Evolutionary conservation across 2,329 filamentous ascomycete genomes (phyloP).

Genomic region (Epichloe hybrida): DNA sequence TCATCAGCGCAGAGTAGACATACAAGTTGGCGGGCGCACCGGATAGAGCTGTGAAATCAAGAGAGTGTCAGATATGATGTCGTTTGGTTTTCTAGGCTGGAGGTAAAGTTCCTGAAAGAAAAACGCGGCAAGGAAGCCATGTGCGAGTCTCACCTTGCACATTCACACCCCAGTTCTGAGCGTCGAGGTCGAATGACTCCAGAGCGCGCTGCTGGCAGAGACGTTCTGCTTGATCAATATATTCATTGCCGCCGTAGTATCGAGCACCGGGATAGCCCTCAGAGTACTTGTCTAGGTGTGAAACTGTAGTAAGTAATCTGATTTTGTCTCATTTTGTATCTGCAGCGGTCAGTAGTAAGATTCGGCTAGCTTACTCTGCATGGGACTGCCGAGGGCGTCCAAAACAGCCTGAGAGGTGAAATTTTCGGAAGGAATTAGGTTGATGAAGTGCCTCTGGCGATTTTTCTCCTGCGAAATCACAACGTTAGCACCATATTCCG

Average conservation of each 20-base stretch:
- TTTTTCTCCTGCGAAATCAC: conserved; percentile 63
- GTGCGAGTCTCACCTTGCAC: conserved; percentile 55
- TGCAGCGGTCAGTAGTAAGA: conserved; percentile 1
- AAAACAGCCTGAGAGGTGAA: conserved; percentile 89
- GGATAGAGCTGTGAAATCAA: conserved; percentile 55
- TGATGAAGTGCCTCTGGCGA: conserved; percentile 96
- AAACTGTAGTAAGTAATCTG: not conserved
- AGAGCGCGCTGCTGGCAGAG: conserved; percentile 84
- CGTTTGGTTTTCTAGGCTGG: not conserved
- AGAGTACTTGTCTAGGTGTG: conserved; percentile 73
- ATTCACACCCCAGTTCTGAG: conserved; percentile 91
- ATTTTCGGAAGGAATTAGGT: conserved; percentile 90
- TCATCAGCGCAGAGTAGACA: conserved; percentile 87
- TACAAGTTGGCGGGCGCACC: conserved; percentile 67
- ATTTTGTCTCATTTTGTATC: not conserved
- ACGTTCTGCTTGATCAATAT: conserved; percentile 81
- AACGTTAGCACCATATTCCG: not conserved
- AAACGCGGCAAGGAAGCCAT: not conserved
- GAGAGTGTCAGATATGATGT: not conserved
- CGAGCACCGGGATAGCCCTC: conserved; percentile 93
- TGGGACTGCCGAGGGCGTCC: conserved; percentile 81
- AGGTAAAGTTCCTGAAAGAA: no score
- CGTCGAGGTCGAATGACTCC: conserved; percentile 70
- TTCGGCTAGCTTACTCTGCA: conserved; percentile 57
- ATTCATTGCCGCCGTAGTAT: conserved; percentile 95